These are phyloP conservation scores for Chlorella variabilis DNA, from an alignment of 163 green algal species.

Conservation along the genomic window DNA sequence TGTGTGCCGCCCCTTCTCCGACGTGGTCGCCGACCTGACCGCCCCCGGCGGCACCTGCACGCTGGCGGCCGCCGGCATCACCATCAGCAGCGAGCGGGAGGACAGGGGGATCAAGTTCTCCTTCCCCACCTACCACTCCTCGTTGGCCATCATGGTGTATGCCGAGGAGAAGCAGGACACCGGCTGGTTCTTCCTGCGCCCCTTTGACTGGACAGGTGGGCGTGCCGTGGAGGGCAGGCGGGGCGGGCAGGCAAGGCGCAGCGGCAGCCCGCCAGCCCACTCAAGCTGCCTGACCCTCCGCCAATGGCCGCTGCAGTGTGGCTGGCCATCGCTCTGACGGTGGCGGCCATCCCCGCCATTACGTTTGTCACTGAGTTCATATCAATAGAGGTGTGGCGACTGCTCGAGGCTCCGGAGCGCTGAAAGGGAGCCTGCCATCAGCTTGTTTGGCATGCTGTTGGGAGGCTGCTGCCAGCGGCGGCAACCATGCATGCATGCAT, in stretches of 20 bases:
- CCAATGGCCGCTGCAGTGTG: conserved; percentile 18
- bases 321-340: background rate
- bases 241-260: no score
- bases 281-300: no score
- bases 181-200: conserved; percentile 20
- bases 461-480: no score
- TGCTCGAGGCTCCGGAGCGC: no score
- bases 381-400: background rate
- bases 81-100: conserved; percentile 12
- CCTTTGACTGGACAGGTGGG: background rate
- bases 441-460: no score
- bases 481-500: no score
- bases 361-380: conserved; percentile 6
- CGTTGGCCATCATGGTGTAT: background rate
- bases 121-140: conserved; percentile 11
- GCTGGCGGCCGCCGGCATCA: conserved; percentile 1
- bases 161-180: background rate
- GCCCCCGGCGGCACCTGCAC: background rate
- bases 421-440: no score
- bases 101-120: background rate
- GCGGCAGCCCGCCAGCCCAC: no score
- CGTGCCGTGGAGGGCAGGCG: background rate
- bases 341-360: background rate
- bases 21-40: background rate
- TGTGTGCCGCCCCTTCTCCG: background rate